Conservation (phyloP, 345 rosid species). For the Corymbia maculata region DNA sequence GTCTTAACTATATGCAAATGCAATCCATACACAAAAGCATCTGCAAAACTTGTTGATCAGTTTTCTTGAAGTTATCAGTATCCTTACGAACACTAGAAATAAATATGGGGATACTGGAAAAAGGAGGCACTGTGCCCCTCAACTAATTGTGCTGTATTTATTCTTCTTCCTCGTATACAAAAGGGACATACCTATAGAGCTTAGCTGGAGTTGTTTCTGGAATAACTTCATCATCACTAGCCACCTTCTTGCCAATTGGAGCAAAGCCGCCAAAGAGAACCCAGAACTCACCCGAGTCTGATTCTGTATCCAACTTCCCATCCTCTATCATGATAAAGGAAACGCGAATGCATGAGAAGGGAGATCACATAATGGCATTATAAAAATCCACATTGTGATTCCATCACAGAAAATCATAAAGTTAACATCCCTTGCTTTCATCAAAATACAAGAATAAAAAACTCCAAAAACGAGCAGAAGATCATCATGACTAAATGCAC, state of each 20-base stretch:
- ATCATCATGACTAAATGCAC: not conserved
- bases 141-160: not conserved
- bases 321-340: conserved; percentile 47
- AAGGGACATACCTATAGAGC: conserved; percentile 51
- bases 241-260: conserved; percentile 83
- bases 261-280: conserved; percentile 96
- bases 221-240: conserved; percentile 66
- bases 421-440: not conserved
- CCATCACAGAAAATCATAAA: not conserved
- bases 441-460: not conserved
- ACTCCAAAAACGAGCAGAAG: not conserved
- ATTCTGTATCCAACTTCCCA: conserved; percentile 89
- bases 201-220: conserved; percentile 66
- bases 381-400: not conserved
- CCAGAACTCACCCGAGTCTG: conserved; percentile 95
- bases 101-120: not conserved
- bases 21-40: not conserved
- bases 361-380: not conserved
- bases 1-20: not conserved
- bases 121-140: not conserved
- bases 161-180: not conserved
- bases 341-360: not conserved
- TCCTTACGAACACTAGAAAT: not conserved
- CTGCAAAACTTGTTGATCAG: not conserved
- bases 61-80: not conserved